Conservation (phyloP, 805 yeast species). For the Saccharomycopsis babjevae region DNA sequence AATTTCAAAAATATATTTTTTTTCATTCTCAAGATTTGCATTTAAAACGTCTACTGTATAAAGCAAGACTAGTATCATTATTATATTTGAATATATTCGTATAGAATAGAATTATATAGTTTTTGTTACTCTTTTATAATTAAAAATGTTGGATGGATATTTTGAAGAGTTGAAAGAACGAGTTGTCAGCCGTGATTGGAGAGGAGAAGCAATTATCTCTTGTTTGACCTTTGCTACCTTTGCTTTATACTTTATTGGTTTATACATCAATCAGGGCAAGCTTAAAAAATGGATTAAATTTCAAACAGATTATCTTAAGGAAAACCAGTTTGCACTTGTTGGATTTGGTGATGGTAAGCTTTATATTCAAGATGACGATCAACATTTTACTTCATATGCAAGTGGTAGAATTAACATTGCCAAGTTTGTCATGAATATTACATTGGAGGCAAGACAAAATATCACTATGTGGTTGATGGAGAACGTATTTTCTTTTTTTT, state of each 20-base stretch:
- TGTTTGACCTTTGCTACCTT: conserved; percentile 41
- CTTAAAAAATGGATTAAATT: conserved; percentile 43
- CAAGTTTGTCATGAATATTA: conserved; percentile 48
- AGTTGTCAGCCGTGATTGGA: conserved; percentile 49
- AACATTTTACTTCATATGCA: conserved; percentile 61
- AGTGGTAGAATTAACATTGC: conserved; percentile 79
- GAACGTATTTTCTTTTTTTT: conserved; percentile 39
- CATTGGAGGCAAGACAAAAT: conserved; percentile 73
- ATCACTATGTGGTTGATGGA: conserved; percentile 59
- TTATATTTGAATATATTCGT: too few species aligned
- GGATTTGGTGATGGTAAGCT: conserved; percentile 43
- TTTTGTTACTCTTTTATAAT: not conserved
- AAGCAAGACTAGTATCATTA: too few species aligned
- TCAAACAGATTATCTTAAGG: conserved; percentile 41
- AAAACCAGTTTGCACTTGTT: conserved; percentile 66
- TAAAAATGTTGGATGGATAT: conserved; percentile 10
- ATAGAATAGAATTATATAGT: not conserved
- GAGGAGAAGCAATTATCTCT: conserved; percentile 51
- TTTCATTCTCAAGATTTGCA: too few species aligned
- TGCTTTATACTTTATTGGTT: conserved; percentile 48
- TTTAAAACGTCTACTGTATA: too few species aligned
- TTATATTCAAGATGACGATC: conserved; percentile 52
- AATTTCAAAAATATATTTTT: too few species aligned
- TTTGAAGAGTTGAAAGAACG: conserved; percentile 10
- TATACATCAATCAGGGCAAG: conserved; percentile 41